Conservation (phyloP, 139 green algal species). For the Closterium sp. region DNA sequence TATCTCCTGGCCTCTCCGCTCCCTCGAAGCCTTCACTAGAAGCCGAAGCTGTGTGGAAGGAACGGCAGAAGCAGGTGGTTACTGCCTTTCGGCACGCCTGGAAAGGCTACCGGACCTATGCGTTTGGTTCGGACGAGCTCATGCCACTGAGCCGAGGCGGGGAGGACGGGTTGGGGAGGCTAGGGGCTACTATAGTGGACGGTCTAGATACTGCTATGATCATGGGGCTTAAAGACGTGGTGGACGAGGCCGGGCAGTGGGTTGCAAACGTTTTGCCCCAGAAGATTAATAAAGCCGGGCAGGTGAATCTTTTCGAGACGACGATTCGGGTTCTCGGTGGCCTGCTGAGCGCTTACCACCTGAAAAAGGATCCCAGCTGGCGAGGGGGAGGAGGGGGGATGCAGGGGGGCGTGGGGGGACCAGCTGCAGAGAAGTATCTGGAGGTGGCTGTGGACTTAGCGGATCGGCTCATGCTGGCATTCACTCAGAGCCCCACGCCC, state of each 20-base stretch:
- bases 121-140: conserved; percentile 72
- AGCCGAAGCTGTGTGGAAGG: conserved; percentile 20
- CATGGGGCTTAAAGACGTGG: conserved; percentile 67
- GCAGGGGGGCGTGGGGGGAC: not conserved
- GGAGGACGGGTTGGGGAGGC: conserved; percentile 51
- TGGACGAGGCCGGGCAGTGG: conserved; percentile 63
- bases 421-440: conserved; percentile 6
- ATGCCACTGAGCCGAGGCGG: conserved; percentile 62
- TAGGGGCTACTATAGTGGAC: conserved; percentile 67
- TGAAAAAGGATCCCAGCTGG: conserved; percentile 48
- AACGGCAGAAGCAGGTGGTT: conserved; percentile 33
- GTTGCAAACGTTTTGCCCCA: conserved; percentile 41
- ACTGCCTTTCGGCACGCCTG: conserved; percentile 64
- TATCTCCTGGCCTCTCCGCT: too few species aligned
- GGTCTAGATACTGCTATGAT: conserved; percentile 72
- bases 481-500: conserved; percentile 63
- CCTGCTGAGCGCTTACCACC: conserved; percentile 76
- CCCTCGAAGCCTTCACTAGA: too few species aligned
- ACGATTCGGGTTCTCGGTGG: conserved; percentile 91
- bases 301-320: conserved; percentile 85
- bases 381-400: not conserved
- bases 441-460: conserved; percentile 56
- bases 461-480: conserved; percentile 64
- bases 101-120: conserved; percentile 59
- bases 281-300: not conserved